Conservation (phyloP, 2,329 filamentous ascomycete genomes). For the Plenodomus tracheiphilus region DNA sequence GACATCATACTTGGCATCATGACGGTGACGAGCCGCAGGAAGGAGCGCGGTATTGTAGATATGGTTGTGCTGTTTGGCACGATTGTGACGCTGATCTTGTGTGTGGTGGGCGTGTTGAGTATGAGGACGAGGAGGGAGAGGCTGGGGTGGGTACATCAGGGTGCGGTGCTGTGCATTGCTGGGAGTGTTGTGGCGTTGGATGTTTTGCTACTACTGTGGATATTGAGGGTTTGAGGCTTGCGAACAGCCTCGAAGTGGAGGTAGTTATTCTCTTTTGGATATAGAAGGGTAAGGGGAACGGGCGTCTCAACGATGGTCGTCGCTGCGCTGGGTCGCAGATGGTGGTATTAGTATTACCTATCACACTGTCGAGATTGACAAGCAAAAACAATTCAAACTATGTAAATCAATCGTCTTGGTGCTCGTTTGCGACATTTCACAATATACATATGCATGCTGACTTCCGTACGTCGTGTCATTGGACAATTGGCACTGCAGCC, state of each 20-base stretch:
- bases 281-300: no score
- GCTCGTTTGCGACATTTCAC: neutral
- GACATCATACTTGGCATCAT: constrained; percentile 68
- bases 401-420: no score
- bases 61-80: constrained; percentile 72
- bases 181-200: constrained; percentile 32
- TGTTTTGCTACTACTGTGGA: constrained; percentile 37
- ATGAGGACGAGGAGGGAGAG: constrained; percentile 36
- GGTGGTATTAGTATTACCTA: neutral
- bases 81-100: constrained; percentile 61
- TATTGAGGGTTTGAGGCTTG: constrained; percentile 16
- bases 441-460: neutral
- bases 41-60: constrained; percentile 71
- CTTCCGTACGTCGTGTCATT: neutral
- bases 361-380: no score
- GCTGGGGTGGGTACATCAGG: constrained; percentile 38
- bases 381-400: neutral
- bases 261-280: no score
- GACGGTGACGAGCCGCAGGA: constrained; percentile 68
- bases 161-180: constrained; percentile 29
- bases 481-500: constrained; percentile 12
- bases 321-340: neutral
- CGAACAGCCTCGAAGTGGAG: no score
- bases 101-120: constrained; percentile 33
- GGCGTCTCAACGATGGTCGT: neutral